Evolutionary conservation across 805 yeast genomes (phyloP).

Genomic region (Candida easanensis): DNA sequence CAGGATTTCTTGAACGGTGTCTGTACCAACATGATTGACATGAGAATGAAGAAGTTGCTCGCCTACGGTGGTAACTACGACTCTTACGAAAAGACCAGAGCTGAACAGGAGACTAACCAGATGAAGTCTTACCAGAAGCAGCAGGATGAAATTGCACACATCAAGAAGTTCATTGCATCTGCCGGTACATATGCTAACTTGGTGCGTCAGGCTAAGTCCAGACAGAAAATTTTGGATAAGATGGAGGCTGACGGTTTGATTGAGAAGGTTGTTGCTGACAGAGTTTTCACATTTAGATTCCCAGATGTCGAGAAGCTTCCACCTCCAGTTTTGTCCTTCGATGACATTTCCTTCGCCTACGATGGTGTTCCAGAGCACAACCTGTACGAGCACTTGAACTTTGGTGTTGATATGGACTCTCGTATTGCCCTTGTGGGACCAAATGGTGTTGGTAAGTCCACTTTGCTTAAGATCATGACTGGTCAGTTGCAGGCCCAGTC

Average conservation of each 20-base stretch:
- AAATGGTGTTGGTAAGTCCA: slow-evolving; percentile 98
- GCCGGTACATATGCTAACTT: slow-evolving; percentile 99
- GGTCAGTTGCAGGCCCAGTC: slow-evolving; percentile 86
- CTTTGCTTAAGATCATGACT: slow-evolving; percentile 93
- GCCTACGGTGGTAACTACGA: slow-evolving; percentile 98
- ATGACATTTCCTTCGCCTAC: slow-evolving; percentile 90
- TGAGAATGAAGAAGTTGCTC: slow-evolving; percentile 76
- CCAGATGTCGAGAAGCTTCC: slow-evolving; percentile 96
- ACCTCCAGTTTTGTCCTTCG: slow-evolving; percentile 97
- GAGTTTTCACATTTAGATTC: slow-evolving; percentile 90
- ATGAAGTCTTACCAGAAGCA: slow-evolving; percentile 96
- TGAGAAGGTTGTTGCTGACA: slow-evolving; percentile 89
- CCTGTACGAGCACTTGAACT: slow-evolving; percentile 85
- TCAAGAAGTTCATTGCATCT: slow-evolving; percentile 97
- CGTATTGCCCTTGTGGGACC: slow-evolving; percentile 98
- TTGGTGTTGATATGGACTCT: slow-evolving; percentile 99
- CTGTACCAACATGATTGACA: slow-evolving; percentile 96
- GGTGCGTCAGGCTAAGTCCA: slow-evolving; percentile 97
- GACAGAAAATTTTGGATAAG: slow-evolving; percentile 98
- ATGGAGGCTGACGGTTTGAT: slow-evolving; percentile 99
- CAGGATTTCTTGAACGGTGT: slow-evolving; percentile 99
- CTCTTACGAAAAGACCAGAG: slow-evolving; percentile 90
- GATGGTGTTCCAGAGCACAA: slow-evolving; percentile 80
- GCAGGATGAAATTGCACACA: slow-evolving; percentile 98
- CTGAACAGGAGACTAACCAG: slow-evolving; percentile 93